Base-by-base conservation (phyloP, 192 early-diverging fungal genomes). In the Coemansia sp. region DNA sequence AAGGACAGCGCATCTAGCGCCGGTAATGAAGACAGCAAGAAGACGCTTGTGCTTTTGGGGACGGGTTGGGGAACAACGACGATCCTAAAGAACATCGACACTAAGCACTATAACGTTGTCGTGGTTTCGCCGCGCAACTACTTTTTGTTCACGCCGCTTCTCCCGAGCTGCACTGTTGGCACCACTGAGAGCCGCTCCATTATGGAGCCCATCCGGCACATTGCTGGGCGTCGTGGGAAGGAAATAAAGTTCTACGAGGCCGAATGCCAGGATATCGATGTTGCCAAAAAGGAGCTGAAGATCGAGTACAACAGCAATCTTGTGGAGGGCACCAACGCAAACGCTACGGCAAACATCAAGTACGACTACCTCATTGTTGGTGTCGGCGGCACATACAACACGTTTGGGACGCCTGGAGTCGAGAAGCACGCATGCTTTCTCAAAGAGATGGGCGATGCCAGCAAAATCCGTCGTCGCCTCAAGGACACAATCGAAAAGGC, bases 161-260 rank as follows among this genome's bases (percentile, higher is more conserved):
- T 96, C 59, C 92, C 94, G n/a, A 90, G 89, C 69, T 89, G 88
- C 41, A 87, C 90, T 1, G 93, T 94, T 0, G 94, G 94, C 6
- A 94, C 94, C 10, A 86, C 94, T 8, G 94, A 96, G 70, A 93
- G 90, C 80, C 84, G 92, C 46, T 92, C 89, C 52, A 93, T 95
- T 70, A 89, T 90, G 61, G 94, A 96, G 72, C 92, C 94, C 1
- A 87, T 94, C 22, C 75, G 92, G 61, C 81, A 87, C 56, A 91
- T 88, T 63, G 92, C 91, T 26, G 88, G 92, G 8, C 89, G 90
- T 74, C 95, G 93, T 76, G 83, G 84, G 52, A 87, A 90, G 21
- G 88, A 87, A 63, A 86, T 94, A 65, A 85, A 85, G 71, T 93
- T 94, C 64, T 87, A 90, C 65, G 88, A 92, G 76, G 94, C 91